Evolutionary conservation across 163 green algal species (phyloP).

Genomic region (Scenedesmus sp.): DNA sequence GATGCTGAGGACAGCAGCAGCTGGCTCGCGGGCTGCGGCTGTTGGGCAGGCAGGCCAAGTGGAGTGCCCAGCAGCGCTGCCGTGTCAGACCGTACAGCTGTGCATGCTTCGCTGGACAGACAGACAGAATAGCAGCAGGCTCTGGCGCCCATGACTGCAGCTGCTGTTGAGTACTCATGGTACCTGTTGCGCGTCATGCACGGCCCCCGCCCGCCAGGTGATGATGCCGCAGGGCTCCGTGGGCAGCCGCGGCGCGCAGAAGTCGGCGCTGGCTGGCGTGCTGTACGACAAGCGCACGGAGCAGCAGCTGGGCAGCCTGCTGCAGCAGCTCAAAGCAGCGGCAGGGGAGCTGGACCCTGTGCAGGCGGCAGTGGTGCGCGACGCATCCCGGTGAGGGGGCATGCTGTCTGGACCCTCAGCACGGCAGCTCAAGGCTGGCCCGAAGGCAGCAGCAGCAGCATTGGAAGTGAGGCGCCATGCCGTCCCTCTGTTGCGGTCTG

Average conservation of each 20-base stretch:
- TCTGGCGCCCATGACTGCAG: not conserved
- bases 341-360: constrained; percentile 41
- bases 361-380: constrained; percentile 66
- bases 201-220: constrained; percentile 36
- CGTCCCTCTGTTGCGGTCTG: no score
- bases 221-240: constrained; percentile 74
- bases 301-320: constrained; percentile 72
- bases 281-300: constrained; percentile 79
- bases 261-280: constrained; percentile 79
- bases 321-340: constrained; percentile 45
- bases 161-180: not conserved
- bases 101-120: no score
- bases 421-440: no score
- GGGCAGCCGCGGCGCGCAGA: constrained; percentile 68
- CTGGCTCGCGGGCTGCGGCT: no score
- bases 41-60: no score
- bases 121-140: not conserved
- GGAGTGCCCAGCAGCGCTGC: no score
- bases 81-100: no score
- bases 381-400: constrained; percentile 53
- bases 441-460: not conserved
- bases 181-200: not conserved
- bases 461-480: not conserved
- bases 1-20: no score
- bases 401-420: no score